Percentiles rank a stretch among this genome's conserved stretches.
These are phyloP conservation scores for Venturiaceae sp. DNA, from an alignment of 2,329 filamentous ascomycete genomes.

Conservation along the genomic window DNA sequence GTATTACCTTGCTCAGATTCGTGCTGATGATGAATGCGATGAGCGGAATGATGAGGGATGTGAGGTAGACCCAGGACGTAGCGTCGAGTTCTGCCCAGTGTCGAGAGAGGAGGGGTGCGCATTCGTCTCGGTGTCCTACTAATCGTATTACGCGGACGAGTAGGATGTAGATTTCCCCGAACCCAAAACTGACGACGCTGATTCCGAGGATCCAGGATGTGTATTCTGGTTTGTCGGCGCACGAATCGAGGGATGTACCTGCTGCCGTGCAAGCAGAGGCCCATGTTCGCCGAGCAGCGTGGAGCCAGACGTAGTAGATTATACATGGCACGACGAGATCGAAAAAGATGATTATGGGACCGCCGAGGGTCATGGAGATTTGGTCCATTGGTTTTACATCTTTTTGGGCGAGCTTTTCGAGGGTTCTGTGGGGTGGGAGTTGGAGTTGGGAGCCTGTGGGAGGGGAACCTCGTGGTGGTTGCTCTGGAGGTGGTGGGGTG, in stretches of 20 bases:
- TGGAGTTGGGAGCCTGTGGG: background rate
- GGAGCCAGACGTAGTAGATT: conserved; percentile 21
- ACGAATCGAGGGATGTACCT: background rate
- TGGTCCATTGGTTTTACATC: conserved; percentile 17
- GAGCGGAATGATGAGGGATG: conserved; percentile 18
- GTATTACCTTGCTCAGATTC: conserved; percentile 13
- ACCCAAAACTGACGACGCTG: conserved; percentile 18
- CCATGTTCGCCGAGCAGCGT: conserved; percentile 12
- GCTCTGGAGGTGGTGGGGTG: background rate
- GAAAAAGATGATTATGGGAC: conserved; percentile 20
- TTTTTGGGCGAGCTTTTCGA: conserved; percentile 14
- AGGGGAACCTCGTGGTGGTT: background rate
- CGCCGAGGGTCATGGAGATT: conserved; percentile 18
- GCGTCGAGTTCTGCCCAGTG: conserved; percentile 21
- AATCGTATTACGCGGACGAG: conserved; percentile 18
- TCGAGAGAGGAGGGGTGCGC: conserved; percentile 19
- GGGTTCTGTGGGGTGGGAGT: background rate
- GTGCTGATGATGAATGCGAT: conserved; percentile 17
- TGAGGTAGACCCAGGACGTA: conserved; percentile 21
- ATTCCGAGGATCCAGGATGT: conserved; percentile 19
- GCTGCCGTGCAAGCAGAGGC: background rate
- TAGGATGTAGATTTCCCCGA: conserved; percentile 22
- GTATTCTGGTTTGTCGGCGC: conserved; percentile 13
- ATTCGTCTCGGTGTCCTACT: conserved; percentile 17
- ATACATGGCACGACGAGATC: conserved; percentile 21